Evolutionary conservation across 2,329 filamentous ascomycete species (phyloP), one percentile per base, ranked within the genome.

Genomic region (Daldinia eschscholtzii): DNA sequence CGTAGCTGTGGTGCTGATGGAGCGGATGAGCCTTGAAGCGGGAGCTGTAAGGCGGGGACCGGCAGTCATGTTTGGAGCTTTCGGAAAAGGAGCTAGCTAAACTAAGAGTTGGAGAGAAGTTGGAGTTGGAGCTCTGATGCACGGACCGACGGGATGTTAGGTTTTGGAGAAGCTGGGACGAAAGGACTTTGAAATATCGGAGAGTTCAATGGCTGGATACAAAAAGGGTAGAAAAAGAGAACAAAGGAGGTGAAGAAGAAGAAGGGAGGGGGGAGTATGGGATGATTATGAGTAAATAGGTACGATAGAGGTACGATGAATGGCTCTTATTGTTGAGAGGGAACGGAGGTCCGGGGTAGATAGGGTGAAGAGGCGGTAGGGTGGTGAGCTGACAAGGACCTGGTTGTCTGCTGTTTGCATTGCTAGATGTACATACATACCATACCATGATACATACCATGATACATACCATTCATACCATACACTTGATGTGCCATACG

Each of bases 41-140:
- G 77, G 76, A 68, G 69, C 74, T 65, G 77, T 79, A 55, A 79
- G 74, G 61, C 77, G 77, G 64, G 77, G 76, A 30, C 75, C 76
- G 41, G 72, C 75, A 44, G 72, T 68, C 76, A 79, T 79, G 48
- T 62, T 57, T 60, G 57, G 64, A 67, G 52, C 53, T 67, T 33
- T 59, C 20, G 9, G 4, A 20, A 20, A 13, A 10, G 33, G 12
- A 23, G 30, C 33, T 56, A 35, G 33, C 33, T 35, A 35, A 35
- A 9, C 7, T 35, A 35, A 28, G n/a, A 57, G 56, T 39, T 15
- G 35, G 35, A 39, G 35, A 12, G 9, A 30, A 30, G 35, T 35
- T 57, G 35, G n/a, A 57, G 56, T 35, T 9, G 6, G 33, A 35
- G 33, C 48, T 65, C 55, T 33, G 20, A 35, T 20, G 37, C 35